phyloP scores from a whole-genome alignment of 768 basidiomycete genomes.

The Termitomyces sp. region DNA sequence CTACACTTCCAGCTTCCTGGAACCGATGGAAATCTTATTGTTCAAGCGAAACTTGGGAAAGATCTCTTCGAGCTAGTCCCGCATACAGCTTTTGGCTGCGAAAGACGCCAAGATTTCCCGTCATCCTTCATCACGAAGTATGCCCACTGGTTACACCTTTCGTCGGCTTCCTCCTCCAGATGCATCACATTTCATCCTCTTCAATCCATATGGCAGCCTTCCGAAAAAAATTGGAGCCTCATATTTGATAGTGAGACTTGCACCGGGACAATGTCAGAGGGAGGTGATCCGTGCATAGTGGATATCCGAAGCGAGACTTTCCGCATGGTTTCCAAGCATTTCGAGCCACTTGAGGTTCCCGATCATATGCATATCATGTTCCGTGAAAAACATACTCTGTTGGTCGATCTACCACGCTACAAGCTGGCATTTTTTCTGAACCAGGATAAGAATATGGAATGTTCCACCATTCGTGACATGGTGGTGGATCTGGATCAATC shows the following conservation, averaged over 20 bases:
- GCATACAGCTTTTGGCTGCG: slow-evolving; percentile 12
- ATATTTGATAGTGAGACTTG: slow-evolving; percentile 7
- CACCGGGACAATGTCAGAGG: slow-evolving; percentile 11
- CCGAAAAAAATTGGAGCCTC: slow-evolving; percentile 24
- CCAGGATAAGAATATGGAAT: slow-evolving; percentile 27
- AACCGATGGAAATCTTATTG: slow-evolving; percentile 18
- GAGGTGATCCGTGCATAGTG: slow-evolving; percentile 11
- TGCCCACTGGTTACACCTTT: slow-evolving; percentile 28
- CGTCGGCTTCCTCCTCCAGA: slow-evolving; percentile 1
- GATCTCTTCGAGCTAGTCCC: slow-evolving; percentile 30
- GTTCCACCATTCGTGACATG: slow-evolving; percentile 34
- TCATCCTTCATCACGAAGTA: slow-evolving; percentile 21
- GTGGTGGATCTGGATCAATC: slow-evolving; percentile 36
- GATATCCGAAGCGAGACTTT: slow-evolving; percentile 22
- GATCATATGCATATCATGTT: slow-evolving; percentile 12
- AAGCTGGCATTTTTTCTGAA: slow-evolving; percentile 34
- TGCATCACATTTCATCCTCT: slow-evolving; percentile 28
- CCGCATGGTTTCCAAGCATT: slow-evolving; percentile 15
- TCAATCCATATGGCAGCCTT: slow-evolving; percentile 21
- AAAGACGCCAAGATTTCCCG: slow-evolving; percentile 21
- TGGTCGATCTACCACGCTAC: slow-evolving; percentile 33
- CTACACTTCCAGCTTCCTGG: slow-evolving; percentile 22
- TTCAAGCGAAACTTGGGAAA: slow-evolving; percentile 19
- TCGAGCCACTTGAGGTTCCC: slow-evolving; percentile 16
- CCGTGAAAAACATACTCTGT: slow-evolving; percentile 12